These are phyloP conservation scores for Paramecium primaurelia DNA, from an alignment of 73 alveolate genomes.

Conservation along the genomic window DNA sequence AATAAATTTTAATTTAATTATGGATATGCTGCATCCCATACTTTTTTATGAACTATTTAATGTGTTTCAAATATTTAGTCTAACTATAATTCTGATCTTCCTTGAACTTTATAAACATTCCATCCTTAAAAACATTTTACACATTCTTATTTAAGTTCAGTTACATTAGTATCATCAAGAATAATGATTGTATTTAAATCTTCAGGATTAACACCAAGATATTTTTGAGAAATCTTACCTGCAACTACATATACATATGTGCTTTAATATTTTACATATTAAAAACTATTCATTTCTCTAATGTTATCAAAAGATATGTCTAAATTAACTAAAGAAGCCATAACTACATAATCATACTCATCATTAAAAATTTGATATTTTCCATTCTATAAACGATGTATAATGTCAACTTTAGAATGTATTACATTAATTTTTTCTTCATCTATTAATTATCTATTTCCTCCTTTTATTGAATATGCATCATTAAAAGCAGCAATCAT, in stretches of 20 bases:
- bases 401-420: background rate
- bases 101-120: slow-evolving; percentile 1
- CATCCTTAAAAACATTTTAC: background rate
- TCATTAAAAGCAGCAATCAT: background rate
- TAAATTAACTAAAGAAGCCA: background rate
- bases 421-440: background rate
- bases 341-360: background rate
- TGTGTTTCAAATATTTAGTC: background rate
- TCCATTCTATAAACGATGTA: background rate
- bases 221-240: background rate
- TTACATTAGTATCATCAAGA: background rate
- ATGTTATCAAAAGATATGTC: background rate
- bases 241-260: background rate
- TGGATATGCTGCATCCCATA: background rate
- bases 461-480: background rate
- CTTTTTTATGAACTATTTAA: background rate
- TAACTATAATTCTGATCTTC: background rate
- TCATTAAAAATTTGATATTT: background rate
- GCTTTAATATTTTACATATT: background rate
- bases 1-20: background rate
- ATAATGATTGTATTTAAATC: background rate
- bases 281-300: background rate
- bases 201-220: background rate
- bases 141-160: background rate
- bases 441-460: background rate